Percentiles rank a stretch among this genome's conserved stretches.
Evolutionary conservation across 768 basidiomycete species (phyloP).

Genomic region (Tricholoma sp.): DNA sequence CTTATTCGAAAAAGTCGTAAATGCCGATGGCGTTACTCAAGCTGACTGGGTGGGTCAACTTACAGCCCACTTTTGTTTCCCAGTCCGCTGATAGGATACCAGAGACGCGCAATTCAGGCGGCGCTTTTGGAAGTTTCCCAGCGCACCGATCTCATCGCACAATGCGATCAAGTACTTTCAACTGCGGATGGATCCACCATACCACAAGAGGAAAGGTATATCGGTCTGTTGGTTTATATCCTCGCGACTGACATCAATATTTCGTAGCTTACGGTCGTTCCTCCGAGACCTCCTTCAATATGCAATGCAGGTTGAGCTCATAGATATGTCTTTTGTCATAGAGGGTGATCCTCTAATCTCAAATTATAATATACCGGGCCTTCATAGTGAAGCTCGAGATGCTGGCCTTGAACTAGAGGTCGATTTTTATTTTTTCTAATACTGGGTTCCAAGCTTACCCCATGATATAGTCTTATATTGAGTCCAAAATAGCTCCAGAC

Average conservation of each 20-base stretch:
- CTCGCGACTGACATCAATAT: not conserved
- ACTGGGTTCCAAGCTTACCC: conserved; percentile 3
- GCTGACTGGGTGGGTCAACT: conserved; percentile 55
- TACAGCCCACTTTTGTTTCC: not conserved
- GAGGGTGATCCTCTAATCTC: conserved; percentile 48
- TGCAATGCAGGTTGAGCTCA: conserved; percentile 44
- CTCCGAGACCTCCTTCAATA: conserved; percentile 52
- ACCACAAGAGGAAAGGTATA: conserved; percentile 24
- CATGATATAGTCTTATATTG: conserved; percentile 45
- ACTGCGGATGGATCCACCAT: conserved; percentile 21
- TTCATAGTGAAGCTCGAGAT: conserved; percentile 59
- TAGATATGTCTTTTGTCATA: conserved; percentile 48
- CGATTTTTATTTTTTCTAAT: conserved; percentile 6
- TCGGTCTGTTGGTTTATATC: not conserved
- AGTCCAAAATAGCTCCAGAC: conserved; percentile 54
- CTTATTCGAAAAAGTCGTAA: conserved; percentile 50
- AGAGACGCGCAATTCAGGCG: conserved; percentile 41
- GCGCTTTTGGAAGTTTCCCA: conserved; percentile 46
- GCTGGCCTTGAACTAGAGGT: conserved; percentile 57
- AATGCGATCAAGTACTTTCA: conserved; percentile 45
- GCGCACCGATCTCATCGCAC: conserved; percentile 49
- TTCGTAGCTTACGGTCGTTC: conserved; percentile 25
- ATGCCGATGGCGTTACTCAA: conserved; percentile 44
- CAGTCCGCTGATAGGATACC: conserved; percentile 3
- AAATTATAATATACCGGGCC: conserved; percentile 42